These are phyloP conservation scores for Elasticomyces elasticus DNA, from an alignment of 495 filamentous ascomycete genomes.

Conservation along the genomic window DNA sequence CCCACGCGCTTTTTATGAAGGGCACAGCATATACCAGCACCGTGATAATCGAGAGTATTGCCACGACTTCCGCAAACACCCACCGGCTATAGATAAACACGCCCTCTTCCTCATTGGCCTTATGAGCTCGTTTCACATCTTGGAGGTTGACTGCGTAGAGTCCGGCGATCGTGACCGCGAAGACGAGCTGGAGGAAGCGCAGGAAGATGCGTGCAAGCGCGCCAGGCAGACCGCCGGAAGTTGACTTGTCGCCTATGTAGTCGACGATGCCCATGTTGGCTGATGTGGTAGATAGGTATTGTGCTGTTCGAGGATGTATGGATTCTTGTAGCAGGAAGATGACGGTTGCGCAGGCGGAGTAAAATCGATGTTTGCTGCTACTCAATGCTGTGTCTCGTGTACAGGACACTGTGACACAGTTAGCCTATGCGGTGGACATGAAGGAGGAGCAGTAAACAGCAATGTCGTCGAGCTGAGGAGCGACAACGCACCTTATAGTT, in stretches of 20 bases:
- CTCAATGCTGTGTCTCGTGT: background rate
- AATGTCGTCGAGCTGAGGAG: no score
- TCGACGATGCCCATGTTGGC: conserved; percentile 12
- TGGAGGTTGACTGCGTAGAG: conserved; percentile 68
- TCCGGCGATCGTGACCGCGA: conserved; percentile 64
- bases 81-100: no score
- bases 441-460: background rate
- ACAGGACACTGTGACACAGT: background rate
- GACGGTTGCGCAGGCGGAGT: background rate
- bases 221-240: conserved; percentile 17
- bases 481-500: background rate
- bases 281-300: background rate
- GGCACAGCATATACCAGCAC: conserved; percentile 54
- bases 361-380: no score
- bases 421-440: no score
- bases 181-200: conserved; percentile 61
- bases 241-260: conserved; percentile 5
- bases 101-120: conserved; percentile 51
- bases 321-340: background rate
- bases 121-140: conserved; percentile 41
- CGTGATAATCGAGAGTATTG: conserved; percentile 46
- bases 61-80: conserved; percentile 65
- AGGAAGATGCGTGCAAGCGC: conserved; percentile 36
- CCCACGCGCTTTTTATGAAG: conserved; percentile 44
- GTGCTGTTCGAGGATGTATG: background rate